Evolutionary conservation across 2,329 filamentous ascomycete species (phyloP).

Genomic region (Alternaria consortialis): DNA sequence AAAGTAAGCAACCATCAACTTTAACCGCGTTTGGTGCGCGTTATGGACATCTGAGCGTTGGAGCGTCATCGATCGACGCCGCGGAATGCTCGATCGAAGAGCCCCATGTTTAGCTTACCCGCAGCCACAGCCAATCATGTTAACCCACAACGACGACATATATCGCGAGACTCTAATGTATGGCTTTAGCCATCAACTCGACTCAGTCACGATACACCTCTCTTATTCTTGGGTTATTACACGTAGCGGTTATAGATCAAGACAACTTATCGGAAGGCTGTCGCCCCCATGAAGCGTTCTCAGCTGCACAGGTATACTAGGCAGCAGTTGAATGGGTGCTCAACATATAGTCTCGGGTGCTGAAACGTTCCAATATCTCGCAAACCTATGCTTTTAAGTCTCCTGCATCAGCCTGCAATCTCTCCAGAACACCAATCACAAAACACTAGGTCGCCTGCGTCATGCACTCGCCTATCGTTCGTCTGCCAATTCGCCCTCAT

Average conservation of each 20-base stretch:
- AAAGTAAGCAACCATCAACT: neutral
- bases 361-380: neutral
- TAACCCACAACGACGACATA: neutral
- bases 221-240: neutral
- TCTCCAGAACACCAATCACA: neutral
- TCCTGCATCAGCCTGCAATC: neutral
- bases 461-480: neutral
- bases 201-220: neutral
- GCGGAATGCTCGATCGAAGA: constrained; percentile 5
- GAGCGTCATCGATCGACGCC: constrained; percentile 21
- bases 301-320: neutral
- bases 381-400: neutral
- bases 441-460: neutral
- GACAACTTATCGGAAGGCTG: neutral
- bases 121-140: neutral
- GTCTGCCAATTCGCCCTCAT: neutral
- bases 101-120: neutral
- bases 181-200: neutral
- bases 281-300: neutral
- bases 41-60: constrained; percentile 7
- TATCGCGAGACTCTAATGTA: neutral
- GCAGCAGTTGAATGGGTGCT: neutral
- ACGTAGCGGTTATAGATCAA: neutral
- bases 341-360: too few relatives aligned
- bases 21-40: constrained; percentile 14